Evolutionary conservation across 164 flowering plant genomes (phyloP).

Genomic region (Magnolia officinalis): DNA sequence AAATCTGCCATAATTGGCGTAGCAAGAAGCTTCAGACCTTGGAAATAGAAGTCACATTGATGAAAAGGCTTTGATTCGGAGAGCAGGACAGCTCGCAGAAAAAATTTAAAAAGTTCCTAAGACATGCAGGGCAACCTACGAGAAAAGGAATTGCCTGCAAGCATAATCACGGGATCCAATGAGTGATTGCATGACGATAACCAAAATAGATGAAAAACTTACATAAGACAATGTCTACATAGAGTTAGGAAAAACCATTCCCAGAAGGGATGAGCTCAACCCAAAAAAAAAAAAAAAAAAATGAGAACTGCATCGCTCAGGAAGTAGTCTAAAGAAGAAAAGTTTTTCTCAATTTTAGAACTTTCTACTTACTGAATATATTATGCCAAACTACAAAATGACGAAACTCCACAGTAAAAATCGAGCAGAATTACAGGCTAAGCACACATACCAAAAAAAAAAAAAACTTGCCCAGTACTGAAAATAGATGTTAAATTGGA

Average conservation of each 20-base stretch:
- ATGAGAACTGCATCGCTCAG: background rate
- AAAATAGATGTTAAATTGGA: background rate
- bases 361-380: too few species aligned
- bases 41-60: slow-evolving; percentile 78
- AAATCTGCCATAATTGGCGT: background rate
- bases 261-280: background rate
- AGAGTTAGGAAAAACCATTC: background rate
- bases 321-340: background rate
- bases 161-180: background rate
- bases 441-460: too few species aligned
- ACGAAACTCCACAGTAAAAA: background rate
- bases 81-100: slow-evolving; percentile 97
- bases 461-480: background rate
- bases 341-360: too few species aligned
- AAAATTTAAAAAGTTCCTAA: slow-evolving; percentile 89
- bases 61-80: slow-evolving; percentile 89
- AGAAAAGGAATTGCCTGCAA: slow-evolving; percentile 97
- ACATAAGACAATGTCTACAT: background rate
- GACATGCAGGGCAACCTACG: slow-evolving; percentile 98
- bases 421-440: background rate
- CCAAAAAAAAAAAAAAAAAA: background rate
- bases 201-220: background rate
- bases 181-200: background rate
- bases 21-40: slow-evolving; percentile 43
- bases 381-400: background rate